Conservation (phyloP, 768 basidiomycete genomes). For the Pluteus cervinus region DNA sequence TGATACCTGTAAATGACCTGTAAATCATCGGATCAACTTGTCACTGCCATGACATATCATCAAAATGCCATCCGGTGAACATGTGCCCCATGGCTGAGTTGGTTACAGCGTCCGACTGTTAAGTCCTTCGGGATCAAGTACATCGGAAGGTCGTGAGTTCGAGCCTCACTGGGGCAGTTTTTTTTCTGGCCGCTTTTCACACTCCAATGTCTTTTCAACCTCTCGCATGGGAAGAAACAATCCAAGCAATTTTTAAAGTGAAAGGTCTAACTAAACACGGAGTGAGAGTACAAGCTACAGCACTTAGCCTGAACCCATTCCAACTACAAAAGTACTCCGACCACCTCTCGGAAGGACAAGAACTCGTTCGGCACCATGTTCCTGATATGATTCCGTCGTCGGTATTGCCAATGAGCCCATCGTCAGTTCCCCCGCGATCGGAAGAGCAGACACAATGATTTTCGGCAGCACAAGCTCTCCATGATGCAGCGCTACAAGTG, state of each 20-base stretch:
- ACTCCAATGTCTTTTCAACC: background rate
- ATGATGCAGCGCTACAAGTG: conserved; percentile 82
- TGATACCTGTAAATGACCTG: background rate
- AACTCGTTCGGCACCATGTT: conserved; percentile 78
- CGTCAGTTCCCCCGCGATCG: conserved; percentile 41
- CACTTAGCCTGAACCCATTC: conserved; percentile 48
- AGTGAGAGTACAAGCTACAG: background rate
- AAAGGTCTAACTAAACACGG: no score
- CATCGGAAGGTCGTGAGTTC: conserved; percentile 66
- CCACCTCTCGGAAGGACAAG: conserved; percentile 80
- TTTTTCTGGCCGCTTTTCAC: conserved; percentile 2
- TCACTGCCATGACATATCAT: background rate
- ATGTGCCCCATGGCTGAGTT: conserved; percentile 69
- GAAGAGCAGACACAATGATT: conserved; percentile 57
- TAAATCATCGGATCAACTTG: background rate
- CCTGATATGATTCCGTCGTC: conserved; percentile 74
- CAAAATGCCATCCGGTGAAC: background rate
- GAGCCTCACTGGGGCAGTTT: conserved; percentile 56
- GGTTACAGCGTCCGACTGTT: conserved; percentile 77
- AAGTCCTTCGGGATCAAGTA: conserved; percentile 12
- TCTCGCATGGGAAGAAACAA: no score
- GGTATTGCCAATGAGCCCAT: conserved; percentile 59
- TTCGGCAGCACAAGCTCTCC: conserved; percentile 77
- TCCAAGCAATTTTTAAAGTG: no score
- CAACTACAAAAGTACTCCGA: conserved; percentile 74